phyloP scores from a whole-genome alignment of 2,329 filamentous ascomycete species.

The Metarhizium anisopliae region DNA sequence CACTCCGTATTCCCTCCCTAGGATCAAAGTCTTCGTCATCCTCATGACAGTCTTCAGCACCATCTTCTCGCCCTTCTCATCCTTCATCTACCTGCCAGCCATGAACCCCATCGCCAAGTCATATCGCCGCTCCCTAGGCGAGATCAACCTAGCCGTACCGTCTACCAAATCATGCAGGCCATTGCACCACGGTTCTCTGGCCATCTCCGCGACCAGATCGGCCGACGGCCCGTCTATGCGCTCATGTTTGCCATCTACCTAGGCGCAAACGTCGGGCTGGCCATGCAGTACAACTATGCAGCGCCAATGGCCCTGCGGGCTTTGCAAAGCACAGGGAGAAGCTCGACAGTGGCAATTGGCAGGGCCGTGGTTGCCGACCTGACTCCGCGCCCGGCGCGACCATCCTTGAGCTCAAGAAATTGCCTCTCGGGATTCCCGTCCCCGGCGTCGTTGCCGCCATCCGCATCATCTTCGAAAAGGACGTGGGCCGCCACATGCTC shows the following conservation, averaged over 20 bases:
- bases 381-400: background rate
- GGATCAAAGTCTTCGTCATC: conserved; percentile 17
- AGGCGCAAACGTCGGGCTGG: conserved; percentile 35
- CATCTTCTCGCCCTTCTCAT: conserved; percentile 21
- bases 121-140: conserved; percentile 22
- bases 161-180: conserved; percentile 42
- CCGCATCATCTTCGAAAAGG: no score
- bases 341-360: conserved; percentile 43
- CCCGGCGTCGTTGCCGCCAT: no score
- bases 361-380: conserved; percentile 45
- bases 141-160: conserved; percentile 33
- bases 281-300: conserved; percentile 30
- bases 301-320: conserved; percentile 32
- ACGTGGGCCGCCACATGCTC: no score
- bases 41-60: conserved; percentile 18
- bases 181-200: conserved; percentile 41
- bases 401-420: conserved; percentile 29
- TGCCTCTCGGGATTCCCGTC: conserved; percentile 9
- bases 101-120: conserved; percentile 30
- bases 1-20: conserved; percentile 15
- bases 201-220: conserved; percentile 21
- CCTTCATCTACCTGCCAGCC: conserved; percentile 36
- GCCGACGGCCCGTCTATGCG: conserved; percentile 36
- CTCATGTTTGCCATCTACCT: conserved; percentile 37
- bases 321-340: conserved; percentile 32